phyloP scores from a whole-genome alignment of 2,329 filamentous ascomycete genomes.

The Coleophoma crateriformis region DNA sequence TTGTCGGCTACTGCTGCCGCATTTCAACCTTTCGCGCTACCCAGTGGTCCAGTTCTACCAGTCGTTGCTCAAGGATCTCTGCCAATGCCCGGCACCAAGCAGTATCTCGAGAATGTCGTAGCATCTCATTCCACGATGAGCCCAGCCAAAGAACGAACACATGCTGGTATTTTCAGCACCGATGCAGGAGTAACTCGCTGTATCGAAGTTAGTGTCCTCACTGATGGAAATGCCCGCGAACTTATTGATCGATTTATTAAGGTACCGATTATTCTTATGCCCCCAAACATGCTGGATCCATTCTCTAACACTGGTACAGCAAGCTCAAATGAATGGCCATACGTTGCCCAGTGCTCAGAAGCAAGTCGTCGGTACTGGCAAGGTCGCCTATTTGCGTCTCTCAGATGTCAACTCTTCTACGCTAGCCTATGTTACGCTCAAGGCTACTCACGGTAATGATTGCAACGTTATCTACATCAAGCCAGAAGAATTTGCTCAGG shows the following conservation, averaged over 20 bases:
- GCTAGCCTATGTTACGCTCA: conserved; percentile 15
- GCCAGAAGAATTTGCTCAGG: conserved; percentile 10
- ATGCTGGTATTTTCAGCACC: conserved; percentile 21
- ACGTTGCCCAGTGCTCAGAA: neutral
- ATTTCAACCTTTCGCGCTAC: conserved; percentile 46
- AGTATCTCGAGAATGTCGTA: conserved; percentile 3
- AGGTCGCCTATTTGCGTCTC: conserved; percentile 14
- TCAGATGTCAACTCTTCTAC: conserved; percentile 18
- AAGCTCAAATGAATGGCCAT: conserved; percentile 7
- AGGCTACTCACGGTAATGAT: conserved; percentile 10
- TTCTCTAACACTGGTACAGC: conserved; percentile 8
- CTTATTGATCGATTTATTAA: conserved; percentile 13
- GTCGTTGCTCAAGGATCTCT: conserved; percentile 3
- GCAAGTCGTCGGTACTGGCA: conserved; percentile 7
- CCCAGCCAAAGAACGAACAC: neutral
- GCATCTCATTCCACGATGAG: neutral
- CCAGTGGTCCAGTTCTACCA: neutral
- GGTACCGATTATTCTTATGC: conserved; percentile 8
- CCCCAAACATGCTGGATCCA: neutral
- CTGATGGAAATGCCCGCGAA: conserved; percentile 9
- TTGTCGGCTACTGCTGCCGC: conserved; percentile 59
- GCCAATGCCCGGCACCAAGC: conserved; percentile 2
- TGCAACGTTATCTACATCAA: conserved; percentile 20
- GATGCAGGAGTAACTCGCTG: conserved; percentile 18
- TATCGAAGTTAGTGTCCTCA: conserved; percentile 20